A percentile compares a stretch with the other conserved stretches of the same genome.
Evolutionary conservation across 1,284 basidiomycete species (phyloP).

Genomic region (Inonotus obliquus): DNA sequence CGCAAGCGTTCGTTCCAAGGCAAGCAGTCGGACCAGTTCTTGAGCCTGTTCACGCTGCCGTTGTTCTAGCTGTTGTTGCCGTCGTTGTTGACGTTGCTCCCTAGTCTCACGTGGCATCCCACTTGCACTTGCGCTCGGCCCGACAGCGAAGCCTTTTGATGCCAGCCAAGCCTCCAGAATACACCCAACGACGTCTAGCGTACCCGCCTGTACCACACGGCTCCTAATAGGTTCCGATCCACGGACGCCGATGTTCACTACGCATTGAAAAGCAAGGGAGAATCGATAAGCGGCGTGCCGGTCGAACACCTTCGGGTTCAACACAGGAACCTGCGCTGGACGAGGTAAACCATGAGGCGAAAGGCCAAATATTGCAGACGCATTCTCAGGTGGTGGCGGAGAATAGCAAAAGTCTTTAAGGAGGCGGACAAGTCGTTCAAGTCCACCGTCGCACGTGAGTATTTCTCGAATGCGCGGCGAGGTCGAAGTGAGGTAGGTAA

Average conservation of each 20-base stretch:
- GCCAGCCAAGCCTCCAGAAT: constrained; percentile 92
- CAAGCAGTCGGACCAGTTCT: constrained; percentile 52
- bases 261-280: constrained; percentile 92
- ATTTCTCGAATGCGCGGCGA: constrained; percentile 98
- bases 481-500: constrained; percentile 95
- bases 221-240: constrained; percentile 92
- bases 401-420: constrained; percentile 81
- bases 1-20: constrained; percentile 34
- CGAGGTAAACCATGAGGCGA: constrained; percentile 50
- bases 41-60: constrained; percentile 55
- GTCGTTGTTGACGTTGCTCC: constrained; percentile 60
- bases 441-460: constrained; percentile 94
- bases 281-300: constrained; percentile 85
- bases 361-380: constrained; percentile 68
- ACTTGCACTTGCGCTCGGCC: constrained; percentile 57
- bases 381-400: constrained; percentile 72
- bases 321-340: constrained; percentile 48
- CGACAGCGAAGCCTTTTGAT: constrained; percentile 76
- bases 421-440: constrained; percentile 93
- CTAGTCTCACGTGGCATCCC: constrained; percentile 65
- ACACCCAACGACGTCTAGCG: constrained; percentile 90
- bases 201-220: constrained; percentile 93
- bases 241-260: constrained; percentile 96
- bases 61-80: constrained; percentile 47
- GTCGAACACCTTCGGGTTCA: constrained; percentile 69